Percentiles rank a stretch among this genome's conserved stretches.
These are phyloP conservation scores for Stemphylium lycopersici DNA, from an alignment of 2,329 filamentous ascomycete genomes.

Conservation along the genomic window DNA sequence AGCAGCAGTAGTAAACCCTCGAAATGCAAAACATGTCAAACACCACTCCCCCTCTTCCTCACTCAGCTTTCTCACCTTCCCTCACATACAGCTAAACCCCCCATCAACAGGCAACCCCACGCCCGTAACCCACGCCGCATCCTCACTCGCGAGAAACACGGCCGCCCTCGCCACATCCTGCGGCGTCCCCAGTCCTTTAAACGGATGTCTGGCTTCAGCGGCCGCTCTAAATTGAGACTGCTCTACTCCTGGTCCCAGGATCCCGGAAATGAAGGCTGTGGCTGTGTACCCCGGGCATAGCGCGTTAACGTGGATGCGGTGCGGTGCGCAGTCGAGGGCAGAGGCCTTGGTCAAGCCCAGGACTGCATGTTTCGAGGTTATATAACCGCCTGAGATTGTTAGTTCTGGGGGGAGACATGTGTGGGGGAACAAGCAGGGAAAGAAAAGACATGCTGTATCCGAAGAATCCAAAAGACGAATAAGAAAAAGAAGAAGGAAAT, in stretches of 20 bases:
- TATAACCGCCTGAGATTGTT: conserved; percentile 42
- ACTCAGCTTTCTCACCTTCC: too few relatives aligned
- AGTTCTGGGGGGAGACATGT: neutral
- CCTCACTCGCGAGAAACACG: conserved; percentile 56
- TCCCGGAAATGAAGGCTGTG: conserved; percentile 33
- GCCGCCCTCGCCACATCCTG: conserved; percentile 48
- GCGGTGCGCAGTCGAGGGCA: conserved; percentile 57
- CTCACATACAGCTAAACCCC: conserved; percentile 46
- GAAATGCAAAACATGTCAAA: conserved; percentile 5
- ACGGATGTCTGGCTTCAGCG: conserved; percentile 34
- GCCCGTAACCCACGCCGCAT: conserved; percentile 55
- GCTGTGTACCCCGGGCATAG: conserved; percentile 58
- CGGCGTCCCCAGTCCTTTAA: conserved; percentile 36
- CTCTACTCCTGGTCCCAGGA: conserved; percentile 19
- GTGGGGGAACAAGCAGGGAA: neutral
- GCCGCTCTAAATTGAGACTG: conserved; percentile 6
- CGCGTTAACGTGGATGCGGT: conserved; percentile 60
- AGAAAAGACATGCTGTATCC: too few relatives aligned
- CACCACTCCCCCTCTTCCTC: neutral
- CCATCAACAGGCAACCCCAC: conserved; percentile 55
- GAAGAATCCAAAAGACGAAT: too few relatives aligned
- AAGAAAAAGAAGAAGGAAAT: neutral
- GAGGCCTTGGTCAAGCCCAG: conserved; percentile 57
- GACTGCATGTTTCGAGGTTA: conserved; percentile 59
- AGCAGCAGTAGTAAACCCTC: neutral